Evolutionary conservation across 2,329 filamentous ascomycete species (phyloP).

Genomic region (Albophoma yamanashiensis): DNA sequence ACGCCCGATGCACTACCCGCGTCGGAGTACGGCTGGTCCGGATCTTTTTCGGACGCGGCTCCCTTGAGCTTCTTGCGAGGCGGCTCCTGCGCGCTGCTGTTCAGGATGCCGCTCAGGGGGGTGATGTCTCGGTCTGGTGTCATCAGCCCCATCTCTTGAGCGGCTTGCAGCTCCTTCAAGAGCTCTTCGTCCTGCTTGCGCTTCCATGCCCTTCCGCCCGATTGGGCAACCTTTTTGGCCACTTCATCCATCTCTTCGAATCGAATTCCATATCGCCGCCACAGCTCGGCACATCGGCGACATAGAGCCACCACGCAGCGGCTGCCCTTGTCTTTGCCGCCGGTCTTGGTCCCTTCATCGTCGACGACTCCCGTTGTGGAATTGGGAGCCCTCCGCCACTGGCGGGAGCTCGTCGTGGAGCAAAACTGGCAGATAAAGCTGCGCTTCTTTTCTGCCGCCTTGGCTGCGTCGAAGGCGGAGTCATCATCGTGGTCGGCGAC

Average conservation of each 20-base stretch:
- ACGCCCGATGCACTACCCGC: slow-evolving; percentile 27
- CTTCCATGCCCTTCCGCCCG: slow-evolving; percentile 75
- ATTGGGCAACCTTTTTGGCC: slow-evolving; percentile 71
- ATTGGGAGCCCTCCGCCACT: slow-evolving; percentile 85
- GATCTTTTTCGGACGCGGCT: slow-evolving; percentile 37
- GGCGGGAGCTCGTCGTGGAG: slow-evolving; percentile 63
- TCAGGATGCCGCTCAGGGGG: slow-evolving; percentile 19
- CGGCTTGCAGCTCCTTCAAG: slow-evolving; percentile 58
- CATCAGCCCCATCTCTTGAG: slow-evolving; percentile 45
- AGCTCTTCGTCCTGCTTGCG: slow-evolving; percentile 87
- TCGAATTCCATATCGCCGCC: slow-evolving; percentile 91
- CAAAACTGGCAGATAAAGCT: slow-evolving; percentile 94
- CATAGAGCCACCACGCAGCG: slow-evolving; percentile 76
- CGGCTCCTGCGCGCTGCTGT: slow-evolving; percentile 32
- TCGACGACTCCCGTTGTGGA: slow-evolving; percentile 60
- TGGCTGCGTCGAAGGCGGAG: slow-evolving; percentile 87
- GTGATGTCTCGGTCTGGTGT: slow-evolving; percentile 31
- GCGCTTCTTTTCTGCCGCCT: slow-evolving; percentile 68
- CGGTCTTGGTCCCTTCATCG: slow-evolving; percentile 43
- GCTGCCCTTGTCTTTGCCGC: slow-evolving; percentile 66
- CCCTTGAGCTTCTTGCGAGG: slow-evolving; percentile 57
- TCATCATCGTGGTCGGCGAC: slow-evolving; percentile 89
- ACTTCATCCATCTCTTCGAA: slow-evolving; percentile 93
- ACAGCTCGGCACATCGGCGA: slow-evolving; percentile 80
- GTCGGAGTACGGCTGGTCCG: slow-evolving; percentile 35